Conservation (phyloP, 148 eudicot species). For the Suaeda aralocaspica region DNA sequence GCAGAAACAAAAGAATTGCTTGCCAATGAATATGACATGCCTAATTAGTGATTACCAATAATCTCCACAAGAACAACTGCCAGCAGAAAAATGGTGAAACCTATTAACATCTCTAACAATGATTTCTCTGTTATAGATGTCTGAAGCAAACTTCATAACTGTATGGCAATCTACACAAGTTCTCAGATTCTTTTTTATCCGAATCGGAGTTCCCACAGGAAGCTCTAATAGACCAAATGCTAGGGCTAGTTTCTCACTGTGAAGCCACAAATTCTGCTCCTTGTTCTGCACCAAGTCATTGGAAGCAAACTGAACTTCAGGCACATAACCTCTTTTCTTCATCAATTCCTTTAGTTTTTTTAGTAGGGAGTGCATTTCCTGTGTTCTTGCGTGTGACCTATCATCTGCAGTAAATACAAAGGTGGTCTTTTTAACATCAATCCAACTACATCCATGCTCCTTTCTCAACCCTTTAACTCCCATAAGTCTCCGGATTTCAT, state of each 20-base stretch:
- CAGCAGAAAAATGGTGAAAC: slow-evolving; percentile 40
- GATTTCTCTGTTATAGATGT: slow-evolving; percentile 35
- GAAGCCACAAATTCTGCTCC: slow-evolving; percentile 43
- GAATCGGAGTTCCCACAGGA: slow-evolving; percentile 31
- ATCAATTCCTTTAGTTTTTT: slow-evolving; percentile 31
- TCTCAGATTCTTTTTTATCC: slow-evolving; percentile 43
- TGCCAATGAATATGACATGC: slow-evolving; percentile 2
- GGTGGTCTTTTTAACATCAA: slow-evolving; percentile 40
- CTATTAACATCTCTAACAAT: slow-evolving; percentile 44
- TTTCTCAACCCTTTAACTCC: slow-evolving; percentile 37
- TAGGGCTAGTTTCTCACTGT: slow-evolving; percentile 48
- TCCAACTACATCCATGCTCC: slow-evolving; percentile 58
- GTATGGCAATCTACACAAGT: slow-evolving; percentile 43
- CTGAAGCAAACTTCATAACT: slow-evolving; percentile 40
- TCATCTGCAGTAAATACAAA: slow-evolving; percentile 43
- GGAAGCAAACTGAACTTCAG: slow-evolving; percentile 29
- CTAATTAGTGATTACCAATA: slow-evolving; percentile 30
- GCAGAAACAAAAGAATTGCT: not conserved
- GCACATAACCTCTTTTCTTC: slow-evolving; percentile 39
- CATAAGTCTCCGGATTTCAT: slow-evolving; percentile 48
- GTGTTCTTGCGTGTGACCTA: slow-evolving; percentile 32
- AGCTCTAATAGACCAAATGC: slow-evolving; percentile 38
- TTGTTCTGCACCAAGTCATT: slow-evolving; percentile 28
- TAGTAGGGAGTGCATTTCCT: slow-evolving; percentile 37
- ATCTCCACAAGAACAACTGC: slow-evolving; percentile 42